Evolutionary conservation across 768 basidiomycete genomes (phyloP), one percentile per base, ranked within the genome.

Genomic region (Boletus insuetus): DNA sequence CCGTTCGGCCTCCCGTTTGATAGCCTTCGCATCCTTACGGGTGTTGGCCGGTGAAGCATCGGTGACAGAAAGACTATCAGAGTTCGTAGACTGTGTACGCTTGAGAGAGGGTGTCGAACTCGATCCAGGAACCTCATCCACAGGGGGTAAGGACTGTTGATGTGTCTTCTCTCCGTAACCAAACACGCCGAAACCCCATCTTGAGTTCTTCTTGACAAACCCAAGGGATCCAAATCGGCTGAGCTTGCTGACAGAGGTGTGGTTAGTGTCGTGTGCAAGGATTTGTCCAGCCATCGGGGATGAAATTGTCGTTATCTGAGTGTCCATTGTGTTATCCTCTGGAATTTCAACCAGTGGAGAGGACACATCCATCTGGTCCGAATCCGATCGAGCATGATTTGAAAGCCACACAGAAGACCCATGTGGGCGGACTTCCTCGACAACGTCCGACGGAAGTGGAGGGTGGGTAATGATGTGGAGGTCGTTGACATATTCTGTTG

Each of bases 1-100:
- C 38, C 87, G 83, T 64, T 89, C 85, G 3, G 87, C 87, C 71
- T 92, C 88, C 73, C 91, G 91, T 78, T 89, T 91, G 58, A 79
- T 74, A 70, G 85, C 84, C 79, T 92, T 91, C 58, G 80, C 74
- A 65, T 91, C 89, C 51, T 74, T 77, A 50, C 76, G 74, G 39
- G 73, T 20, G 69, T 47, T 74, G 64, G 26, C 73, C 65, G 34
- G 74, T 74, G 57, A 74, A 63, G 29, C 80, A 79, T 49, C 83
- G 77, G 22, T 80, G 47, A 85, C 64, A 9, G 87, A 89, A 44
- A 74, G 81, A 70, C 83, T 83, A 69, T 88, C 87, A 29, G 85
- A 86, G 64, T 89, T 88, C 22, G 84, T 82, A 17, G 91, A 89
- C 60, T 89, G 84, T 22, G 87, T 79, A 53, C 91, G 86, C 70